These are phyloP conservation scores for Amanita pallidorosea DNA, from an alignment of 768 basidiomycete species.

Conservation along the genomic window DNA sequence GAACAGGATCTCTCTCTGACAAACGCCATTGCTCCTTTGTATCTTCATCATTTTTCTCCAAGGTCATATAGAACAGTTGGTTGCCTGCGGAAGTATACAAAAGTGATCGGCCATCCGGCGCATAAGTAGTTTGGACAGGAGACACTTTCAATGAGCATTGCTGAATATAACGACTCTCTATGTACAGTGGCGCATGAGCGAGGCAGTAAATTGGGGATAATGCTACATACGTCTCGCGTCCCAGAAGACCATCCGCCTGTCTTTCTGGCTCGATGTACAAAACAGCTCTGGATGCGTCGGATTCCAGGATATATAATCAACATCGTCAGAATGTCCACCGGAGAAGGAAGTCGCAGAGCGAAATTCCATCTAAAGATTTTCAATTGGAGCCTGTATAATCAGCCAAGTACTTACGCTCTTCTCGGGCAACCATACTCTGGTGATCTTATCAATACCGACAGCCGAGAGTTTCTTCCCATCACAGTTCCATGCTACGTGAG, in stretches of 20 bases:
- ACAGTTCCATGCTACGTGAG: constrained; percentile 75
- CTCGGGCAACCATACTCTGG: constrained; percentile 70
- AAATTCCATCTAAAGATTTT: constrained; percentile 48
- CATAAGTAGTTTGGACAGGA: constrained; percentile 57
- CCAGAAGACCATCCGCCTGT: constrained; percentile 72
- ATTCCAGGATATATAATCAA: constrained; percentile 80
- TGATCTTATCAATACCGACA: constrained; percentile 74
- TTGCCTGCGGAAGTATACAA: constrained; percentile 53
- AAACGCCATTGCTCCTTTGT: constrained; percentile 34
- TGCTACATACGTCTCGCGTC: constrained; percentile 62
- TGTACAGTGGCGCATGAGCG: background rate
- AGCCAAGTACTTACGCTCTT: constrained; percentile 43
- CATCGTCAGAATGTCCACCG: constrained; percentile 67
- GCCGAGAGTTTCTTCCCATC: constrained; percentile 74
- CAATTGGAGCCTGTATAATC: background rate
- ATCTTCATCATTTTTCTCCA: constrained; percentile 42
- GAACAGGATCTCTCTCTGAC: constrained; percentile 40
- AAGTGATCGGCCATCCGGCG: constrained; percentile 60
- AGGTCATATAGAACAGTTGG: constrained; percentile 50
- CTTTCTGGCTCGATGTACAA: constrained; percentile 69
- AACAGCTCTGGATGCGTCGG: constrained; percentile 78
- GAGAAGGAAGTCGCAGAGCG: constrained; percentile 55
- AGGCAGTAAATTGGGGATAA: background rate
- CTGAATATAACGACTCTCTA: constrained; percentile 65
- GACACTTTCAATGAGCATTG: constrained; percentile 46